A percentile compares a stretch with the other conserved stretches of the same genome.
Conservation (phyloP, 1,139 yeast genomes). For the Debaryomyces psychrophilus region DNA sequence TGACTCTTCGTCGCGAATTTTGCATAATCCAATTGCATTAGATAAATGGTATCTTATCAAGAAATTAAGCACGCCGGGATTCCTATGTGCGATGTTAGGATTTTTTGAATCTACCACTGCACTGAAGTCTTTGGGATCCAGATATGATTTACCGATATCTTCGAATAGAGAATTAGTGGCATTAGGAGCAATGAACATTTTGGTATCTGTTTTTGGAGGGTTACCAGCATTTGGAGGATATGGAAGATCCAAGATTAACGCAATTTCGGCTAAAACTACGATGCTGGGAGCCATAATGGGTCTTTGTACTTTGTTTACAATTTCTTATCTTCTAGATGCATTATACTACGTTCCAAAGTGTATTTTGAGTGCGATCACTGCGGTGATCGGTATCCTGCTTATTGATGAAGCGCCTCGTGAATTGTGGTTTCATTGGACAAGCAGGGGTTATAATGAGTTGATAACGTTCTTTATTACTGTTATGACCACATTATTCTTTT, state of each 20-base stretch:
- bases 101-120: conserved; percentile 95
- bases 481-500: conserved; percentile 71
- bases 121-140: conserved; percentile 74
- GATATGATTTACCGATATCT: conserved; percentile 66
- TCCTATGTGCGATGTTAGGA: conserved; percentile 84
- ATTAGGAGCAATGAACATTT: conserved; percentile 73
- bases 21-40: conserved; percentile 40
- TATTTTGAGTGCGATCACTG: conserved; percentile 78
- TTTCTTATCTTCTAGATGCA: conserved; percentile 60
- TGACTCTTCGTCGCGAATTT: conserved; percentile 22
- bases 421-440: conserved; percentile 68
- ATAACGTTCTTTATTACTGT: conserved; percentile 75
- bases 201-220: conserved; percentile 72
- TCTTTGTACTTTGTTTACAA: conserved; percentile 64
- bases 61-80: conserved; percentile 57
- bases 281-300: conserved; percentile 85
- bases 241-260: conserved; percentile 89
- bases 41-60: conserved; percentile 38
- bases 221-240: conserved; percentile 96
- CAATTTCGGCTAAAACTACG: conserved; percentile 82
- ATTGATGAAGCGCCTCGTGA: conserved; percentile 90
- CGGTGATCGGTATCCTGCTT: conserved; percentile 75
- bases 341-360: conserved; percentile 81
- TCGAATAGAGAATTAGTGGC: conserved; percentile 81
- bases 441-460: conserved; percentile 78